Base-by-base conservation (phyloP, 148 eudicot species). In the Camellia japonica region DNA sequence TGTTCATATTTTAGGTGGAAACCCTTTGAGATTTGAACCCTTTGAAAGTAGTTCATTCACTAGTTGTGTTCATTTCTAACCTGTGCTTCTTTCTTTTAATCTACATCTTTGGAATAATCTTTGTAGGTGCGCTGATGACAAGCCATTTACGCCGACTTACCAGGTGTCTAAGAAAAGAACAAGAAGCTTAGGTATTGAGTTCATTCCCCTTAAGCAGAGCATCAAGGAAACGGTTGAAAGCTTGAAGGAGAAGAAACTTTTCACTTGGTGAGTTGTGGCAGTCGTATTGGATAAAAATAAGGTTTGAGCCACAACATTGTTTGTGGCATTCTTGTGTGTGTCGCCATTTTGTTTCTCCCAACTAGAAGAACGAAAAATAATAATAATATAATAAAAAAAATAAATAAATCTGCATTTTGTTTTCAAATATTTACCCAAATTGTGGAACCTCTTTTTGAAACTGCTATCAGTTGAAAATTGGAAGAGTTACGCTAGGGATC, bases 181-280 rank as follows among this genome's bases (percentile, higher is more conserved):
- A 23, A 81, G 81, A 77, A 82, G 84, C 62, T 84, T 93, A 70
- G 94, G 97, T 59, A 85, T 93, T 19, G 78, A 86, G 15, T 93
- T 75, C 86, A 88, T 64, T 56, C 88, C 92, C 67, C 82, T 93
- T 11, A 77, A 81, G 68, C 79, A 73, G 20, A 85, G 88, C 69
- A 63, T 93, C 66, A 91, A 85, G 86, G 97, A 91, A 54, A 91
- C 93, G 47, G 86, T 91, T 16, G 93, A 90, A 14, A 85, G 87
- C 88, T 83, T 93, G 77, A 87, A 88, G 80, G 92, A 86, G 87
- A 93, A 90, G 87, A 78, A 85, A 44, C 82, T 91, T 23, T 74
- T 86, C 74, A 51, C 59, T 7, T 14, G 9, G 4, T 71, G 42
- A 71, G 74, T 16, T 5, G 13, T 44, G 73, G 72, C 30, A 0